Evolutionary conservation across 371 early-diverging fungal genomes (phyloP), one percentile per base, ranked within the genome.

Genomic region (Capillidium heterosporum): DNA sequence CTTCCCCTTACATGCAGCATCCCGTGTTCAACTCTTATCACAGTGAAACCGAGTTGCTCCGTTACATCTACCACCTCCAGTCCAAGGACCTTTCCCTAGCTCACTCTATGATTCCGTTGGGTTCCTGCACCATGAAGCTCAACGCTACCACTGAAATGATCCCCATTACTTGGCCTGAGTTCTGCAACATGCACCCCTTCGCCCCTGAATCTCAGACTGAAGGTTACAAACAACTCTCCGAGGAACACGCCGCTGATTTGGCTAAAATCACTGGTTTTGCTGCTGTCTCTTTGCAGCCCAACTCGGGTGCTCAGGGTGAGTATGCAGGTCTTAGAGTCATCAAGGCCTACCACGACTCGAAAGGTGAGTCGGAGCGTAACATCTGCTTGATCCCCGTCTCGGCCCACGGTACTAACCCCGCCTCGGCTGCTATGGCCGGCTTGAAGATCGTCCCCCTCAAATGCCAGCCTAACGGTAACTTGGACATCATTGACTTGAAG

Each of bases 381-480:
- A 76, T 96, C 41, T 94, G 95, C 66, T 71, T 96, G 65, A 94
- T 96, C 50, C 97, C 97, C 2, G 88, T 90, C 57, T 95, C 95
- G 27, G 97, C 97, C 28, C 97, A 96, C 69, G 97, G 97, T 52
- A 96, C 97, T 60, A 96, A 96, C 77, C 95, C 95, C n/a, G 95
- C 97, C 11, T 91, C 91, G 27, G 95, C 97, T 48, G 89, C 88
- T 64, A 89, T 96, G 94, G 88, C 88, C 47, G 93, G 95, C 46
- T 79, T 94, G 77, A 79, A 86, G 61, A 91, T 95, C 52, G 89
- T 95, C 29, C 80, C 82, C 50, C 80, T 93, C 63, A 86, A 90
- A 69, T 96, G 97, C 73, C 77, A 87, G 60, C 69, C 72, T 57
- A 75, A 85, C 44, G 97, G 95, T 61, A 84, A 89, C 76, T 68